Evolutionary conservation across 306 rosid species (phyloP), one percentile per base, ranked within the genome.

Genomic region (Quercus rubra): DNA sequence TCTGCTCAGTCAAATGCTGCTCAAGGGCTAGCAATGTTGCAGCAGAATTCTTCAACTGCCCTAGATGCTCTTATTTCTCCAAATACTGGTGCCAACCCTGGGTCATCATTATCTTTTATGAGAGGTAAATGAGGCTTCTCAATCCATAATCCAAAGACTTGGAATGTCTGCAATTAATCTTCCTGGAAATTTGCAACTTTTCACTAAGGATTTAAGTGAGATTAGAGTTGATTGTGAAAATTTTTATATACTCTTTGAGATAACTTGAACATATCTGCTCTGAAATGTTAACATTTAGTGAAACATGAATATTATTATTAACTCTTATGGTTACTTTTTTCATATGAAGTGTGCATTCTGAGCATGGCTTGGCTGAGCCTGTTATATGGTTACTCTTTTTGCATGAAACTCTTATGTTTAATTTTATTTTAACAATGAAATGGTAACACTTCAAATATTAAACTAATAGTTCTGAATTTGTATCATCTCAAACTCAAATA

Each of bases 51-150:
- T 77, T 90, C 97, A 67, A 85, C 86, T 75, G 79, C 99, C 77
- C 83, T 91, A 66, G 97, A 92, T 85, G 76, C 97, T 35, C 89
- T 94, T 77, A 80, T 91, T 78, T 88, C 99, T 84, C 78, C 86
- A 73, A 90, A 83, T 88, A 75, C 91, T 9, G 92, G 97, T 63
- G 91, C 94, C 77, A 92, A 91, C 82, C 94, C 98, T 55, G 82
- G 88, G 80, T 95, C 99, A 19, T 91, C 98, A 28, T 87, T 95
- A 82, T 88, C 96, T 56, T 95, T 95, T 90, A 90, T 95, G 96
- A 91, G 90, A 90, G 99, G 98, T 95, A 87, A 77, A 80, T 46
- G 55, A 6, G 57, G 30, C 28, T 64, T 80, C 73, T 78, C 43
- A 57, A 28, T 33, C 57, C 73, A 43, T 71, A 57, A 61, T 67